These are phyloP conservation scores for Glaciozyma antarctica DNA, from an alignment of 768 basidiomycete genomes.

Conservation along the genomic window DNA sequence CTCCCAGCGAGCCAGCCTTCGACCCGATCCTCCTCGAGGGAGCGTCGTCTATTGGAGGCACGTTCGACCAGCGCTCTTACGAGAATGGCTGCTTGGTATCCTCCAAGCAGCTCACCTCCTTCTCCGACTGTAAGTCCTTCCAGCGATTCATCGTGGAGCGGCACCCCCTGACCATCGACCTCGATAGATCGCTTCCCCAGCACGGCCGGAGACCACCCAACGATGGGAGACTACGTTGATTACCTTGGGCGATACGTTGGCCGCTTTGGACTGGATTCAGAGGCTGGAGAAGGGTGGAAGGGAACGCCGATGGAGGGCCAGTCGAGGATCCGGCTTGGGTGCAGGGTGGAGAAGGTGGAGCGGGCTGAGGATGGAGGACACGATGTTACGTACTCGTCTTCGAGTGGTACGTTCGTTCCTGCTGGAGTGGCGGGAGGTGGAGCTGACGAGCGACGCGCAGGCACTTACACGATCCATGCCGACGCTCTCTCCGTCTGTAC, in stretches of 20 bases:
- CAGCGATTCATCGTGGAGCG: not conserved
- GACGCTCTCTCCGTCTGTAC: slow-evolving; percentile 49
- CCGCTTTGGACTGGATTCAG: slow-evolving; percentile 29
- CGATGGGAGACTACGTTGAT: slow-evolving; percentile 47
- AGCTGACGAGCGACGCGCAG: not conserved
- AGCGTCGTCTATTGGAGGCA: slow-evolving; percentile 49
- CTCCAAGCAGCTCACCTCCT: slow-evolving; percentile 52
- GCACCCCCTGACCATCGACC: not conserved
- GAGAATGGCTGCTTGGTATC: slow-evolving; percentile 51
- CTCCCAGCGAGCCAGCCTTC: slow-evolving; percentile 40
- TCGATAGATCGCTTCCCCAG: slow-evolving; percentile 44
- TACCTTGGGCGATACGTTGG: slow-evolving; percentile 43
- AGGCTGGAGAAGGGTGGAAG: slow-evolving; percentile 15
- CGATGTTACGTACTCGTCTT: not conserved
- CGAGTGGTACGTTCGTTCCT: slow-evolving; percentile 41
- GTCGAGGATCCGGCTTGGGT: slow-evolving; percentile 37
- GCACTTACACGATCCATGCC: slow-evolving; percentile 36
- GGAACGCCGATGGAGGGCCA: slow-evolving; percentile 34
- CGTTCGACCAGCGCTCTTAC: slow-evolving; percentile 40
- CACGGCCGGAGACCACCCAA: slow-evolving; percentile 47
- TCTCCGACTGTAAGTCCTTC: slow-evolving; percentile 45
- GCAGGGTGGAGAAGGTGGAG: slow-evolving; percentile 43
- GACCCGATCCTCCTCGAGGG: slow-evolving; percentile 43
- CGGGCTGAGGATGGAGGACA: slow-evolving; percentile 34
- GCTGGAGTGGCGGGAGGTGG: slow-evolving; percentile 36